These are phyloP conservation scores for Mortierella alpina DNA, from an alignment of 192 early-diverging fungal genomes.

Conservation along the genomic window DNA sequence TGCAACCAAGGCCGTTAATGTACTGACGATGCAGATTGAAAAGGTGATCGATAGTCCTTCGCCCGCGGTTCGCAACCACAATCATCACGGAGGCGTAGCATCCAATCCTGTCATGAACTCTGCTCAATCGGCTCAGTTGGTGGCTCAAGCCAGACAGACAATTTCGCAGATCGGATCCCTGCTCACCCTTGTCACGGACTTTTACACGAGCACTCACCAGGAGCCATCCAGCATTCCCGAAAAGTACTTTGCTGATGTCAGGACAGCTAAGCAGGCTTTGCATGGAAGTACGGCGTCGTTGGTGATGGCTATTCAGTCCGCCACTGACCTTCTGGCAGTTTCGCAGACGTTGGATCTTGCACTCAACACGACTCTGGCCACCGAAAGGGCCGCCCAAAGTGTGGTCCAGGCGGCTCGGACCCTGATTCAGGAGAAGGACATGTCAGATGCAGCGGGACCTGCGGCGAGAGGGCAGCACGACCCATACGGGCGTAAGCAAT, in stretches of 20 bases:
- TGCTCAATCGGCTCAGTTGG: constrained; percentile 55
- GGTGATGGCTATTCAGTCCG: constrained; percentile 67
- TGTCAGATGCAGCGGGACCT: constrained; percentile 35
- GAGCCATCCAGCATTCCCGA: constrained; percentile 27
- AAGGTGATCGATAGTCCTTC: constrained; percentile 42
- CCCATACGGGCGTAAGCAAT: constrained; percentile 23
- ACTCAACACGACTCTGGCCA: constrained; percentile 57
- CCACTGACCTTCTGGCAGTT: constrained; percentile 69
- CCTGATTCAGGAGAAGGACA: constrained; percentile 68
- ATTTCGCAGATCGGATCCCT: constrained; percentile 56
- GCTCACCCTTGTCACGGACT: constrained; percentile 54
- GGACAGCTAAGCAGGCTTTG: constrained; percentile 69
- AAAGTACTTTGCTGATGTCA: constrained; percentile 64
- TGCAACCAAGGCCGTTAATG: constrained; percentile 45
- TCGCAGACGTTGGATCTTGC: constrained; percentile 64
- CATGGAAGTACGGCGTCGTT: constrained; percentile 73
- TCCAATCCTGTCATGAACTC: constrained; percentile 47
- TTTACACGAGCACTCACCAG: constrained; percentile 19
- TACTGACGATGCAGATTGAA: constrained; percentile 48
- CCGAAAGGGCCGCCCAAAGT: constrained; percentile 70
- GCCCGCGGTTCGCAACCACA: constrained; percentile 13
- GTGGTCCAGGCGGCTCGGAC: constrained; percentile 63
- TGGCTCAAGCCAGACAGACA: constrained; percentile 52
- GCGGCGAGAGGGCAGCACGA: constrained; percentile 17
- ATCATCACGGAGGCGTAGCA: constrained; percentile 11